phyloP scores from a whole-genome alignment of 208 protist species.

The Trypanosoma lewisi region DNA sequence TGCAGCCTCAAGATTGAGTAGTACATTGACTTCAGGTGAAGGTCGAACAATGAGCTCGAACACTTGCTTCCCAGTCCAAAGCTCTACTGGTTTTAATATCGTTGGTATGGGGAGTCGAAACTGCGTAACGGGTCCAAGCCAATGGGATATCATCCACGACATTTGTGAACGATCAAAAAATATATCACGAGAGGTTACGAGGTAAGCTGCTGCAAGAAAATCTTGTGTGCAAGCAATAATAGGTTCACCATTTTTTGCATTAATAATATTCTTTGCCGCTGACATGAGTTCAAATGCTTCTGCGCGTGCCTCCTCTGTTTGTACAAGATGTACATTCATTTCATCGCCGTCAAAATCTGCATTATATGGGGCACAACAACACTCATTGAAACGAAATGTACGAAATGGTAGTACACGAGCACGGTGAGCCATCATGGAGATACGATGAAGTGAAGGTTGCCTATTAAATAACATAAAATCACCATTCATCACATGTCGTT shows the following conservation, averaged over 20 bases:
- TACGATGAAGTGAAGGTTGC: slow-evolving; percentile 98
- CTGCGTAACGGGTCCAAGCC: slow-evolving; percentile 58
- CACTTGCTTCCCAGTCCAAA: slow-evolving; percentile 99
- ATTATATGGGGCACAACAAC: slow-evolving; percentile 98
- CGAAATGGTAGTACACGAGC: slow-evolving; percentile 94
- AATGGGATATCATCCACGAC: slow-evolving; percentile 86
- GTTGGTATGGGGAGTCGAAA: slow-evolving; percentile 96
- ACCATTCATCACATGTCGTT: slow-evolving; percentile 98
- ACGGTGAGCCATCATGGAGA: slow-evolving; percentile 99
- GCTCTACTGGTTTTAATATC: slow-evolving; percentile 95
- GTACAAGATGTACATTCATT: slow-evolving; percentile 99
- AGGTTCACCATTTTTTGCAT: slow-evolving; percentile 97
- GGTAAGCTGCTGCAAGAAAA: slow-evolving; percentile 97
- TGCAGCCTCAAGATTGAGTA: slow-evolving; percentile 92
- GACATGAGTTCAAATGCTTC: slow-evolving; percentile 97
- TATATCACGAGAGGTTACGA: slow-evolving; percentile 95
- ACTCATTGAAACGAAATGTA: slow-evolving; percentile 99
- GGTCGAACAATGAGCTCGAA: slow-evolving; percentile 93
- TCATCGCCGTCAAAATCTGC: slow-evolving; percentile 99
- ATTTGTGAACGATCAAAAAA: slow-evolving; percentile 96
- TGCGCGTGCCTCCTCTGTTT: slow-evolving; percentile 98
- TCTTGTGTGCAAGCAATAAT: slow-evolving; percentile 99
- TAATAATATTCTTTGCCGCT: slow-evolving; percentile 97
- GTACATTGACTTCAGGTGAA: slow-evolving; percentile 40
- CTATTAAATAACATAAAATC: slow-evolving; percentile 99